Evolutionary conservation across 2,329 filamentous ascomycete species (phyloP), one percentile per base, ranked within the genome.

Genomic region (Xylariales sp.): DNA sequence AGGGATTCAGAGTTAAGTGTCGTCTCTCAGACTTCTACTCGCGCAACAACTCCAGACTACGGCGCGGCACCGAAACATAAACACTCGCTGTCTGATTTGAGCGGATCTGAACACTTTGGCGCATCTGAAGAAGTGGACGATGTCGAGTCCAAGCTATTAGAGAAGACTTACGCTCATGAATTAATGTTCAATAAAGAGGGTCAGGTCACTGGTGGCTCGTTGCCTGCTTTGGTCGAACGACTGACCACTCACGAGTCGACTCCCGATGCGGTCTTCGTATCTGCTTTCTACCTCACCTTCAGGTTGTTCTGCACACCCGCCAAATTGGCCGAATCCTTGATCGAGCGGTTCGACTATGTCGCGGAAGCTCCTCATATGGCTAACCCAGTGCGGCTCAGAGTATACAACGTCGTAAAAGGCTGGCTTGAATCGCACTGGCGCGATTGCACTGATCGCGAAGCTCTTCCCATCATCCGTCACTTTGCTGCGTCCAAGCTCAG

Each of bases 391-490:
- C 82, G 90, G 35, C 69, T 98, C 33, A 81, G 93, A 36, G 88
- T 97, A 2, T 97, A 94, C 69, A 97, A 98, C 57, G 83, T 89
- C 40, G 88, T 98, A 72, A 98, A 98, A 63, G 86, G 87, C 29
- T 98, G 93, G 93, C 70, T 98, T 15, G 93, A 97, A 65, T 93
- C 86, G 6, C 89, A 98, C 62, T 98, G 93, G 91, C 81, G 85
- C 33, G 80, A 88, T 46, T 80, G 88, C 42, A 81, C 82, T 10
- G 93, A 98, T 57, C 77, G 78, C 37, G 74, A 79, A 11, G 88
- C 90, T 2, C 70, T 98, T 7, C 70, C 75, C 1, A 68, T 85
- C 33, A 94, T 98, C 45, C 72, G 84, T 23, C 70, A 78, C 1
- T 98, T 98, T 60, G 89, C 91, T 3, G 78, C 83, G 48, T 74